Conservation (phyloP, 768 basidiomycete species). For the Termitomyces sp. region DNA sequence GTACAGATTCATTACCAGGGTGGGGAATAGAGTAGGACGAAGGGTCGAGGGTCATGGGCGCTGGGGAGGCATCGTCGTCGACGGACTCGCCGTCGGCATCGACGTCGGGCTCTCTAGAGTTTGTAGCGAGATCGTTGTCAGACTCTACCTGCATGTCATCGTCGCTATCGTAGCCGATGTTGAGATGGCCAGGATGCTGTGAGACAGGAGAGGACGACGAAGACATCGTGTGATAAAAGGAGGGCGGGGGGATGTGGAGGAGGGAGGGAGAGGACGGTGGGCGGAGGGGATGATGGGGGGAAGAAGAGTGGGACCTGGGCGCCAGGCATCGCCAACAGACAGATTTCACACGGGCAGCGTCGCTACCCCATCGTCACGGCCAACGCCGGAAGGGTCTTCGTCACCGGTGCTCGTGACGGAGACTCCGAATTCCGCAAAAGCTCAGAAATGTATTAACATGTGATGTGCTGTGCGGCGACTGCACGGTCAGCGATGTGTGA, state of each 20-base stretch:
- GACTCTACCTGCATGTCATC: constrained; percentile 73
- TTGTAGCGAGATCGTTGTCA: constrained; percentile 38
- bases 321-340: constrained; percentile 50
- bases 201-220: constrained; percentile 18
- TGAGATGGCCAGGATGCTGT: constrained; percentile 35
- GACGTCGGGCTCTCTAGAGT: constrained; percentile 43
- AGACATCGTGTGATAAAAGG: constrained; percentile 12
- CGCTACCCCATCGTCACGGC: constrained; percentile 54
- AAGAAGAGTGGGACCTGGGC: constrained; percentile 38
- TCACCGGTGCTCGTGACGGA: constrained; percentile 53
- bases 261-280: constrained; percentile 17
- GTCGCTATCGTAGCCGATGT: constrained; percentile 54
- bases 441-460: constrained; percentile 10
- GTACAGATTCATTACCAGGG: constrained; percentile 32
- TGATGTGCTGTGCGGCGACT: background rate
- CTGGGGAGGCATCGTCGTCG: constrained; percentile 42
- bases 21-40: constrained; percentile 27
- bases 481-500: background rate
- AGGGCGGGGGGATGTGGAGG: background rate
- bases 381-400: constrained; percentile 53
- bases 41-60: constrained; percentile 25
- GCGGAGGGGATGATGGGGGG: constrained; percentile 28
- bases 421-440: constrained; percentile 32
- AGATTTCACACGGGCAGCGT: constrained; percentile 52
- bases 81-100: constrained; percentile 62